Percentiles rank a stretch among this genome's conserved stretches.
Conservation (phyloP, 2,329 filamentous ascomycete species). For the Penicillium sp. region DNA sequence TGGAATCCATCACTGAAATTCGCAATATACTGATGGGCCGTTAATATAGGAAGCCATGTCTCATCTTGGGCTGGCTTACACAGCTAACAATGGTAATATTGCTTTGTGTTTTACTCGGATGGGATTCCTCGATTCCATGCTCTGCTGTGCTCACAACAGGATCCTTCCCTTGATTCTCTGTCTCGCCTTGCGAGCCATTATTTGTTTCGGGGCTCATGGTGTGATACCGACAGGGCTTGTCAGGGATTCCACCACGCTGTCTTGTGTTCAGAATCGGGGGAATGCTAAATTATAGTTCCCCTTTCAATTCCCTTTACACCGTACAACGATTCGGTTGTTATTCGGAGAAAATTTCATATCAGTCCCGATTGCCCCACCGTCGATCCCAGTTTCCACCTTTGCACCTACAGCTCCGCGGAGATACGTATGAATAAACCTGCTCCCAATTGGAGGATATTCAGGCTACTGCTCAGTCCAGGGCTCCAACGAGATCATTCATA, state of each 20-base stretch:
- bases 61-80: conserved; percentile 15
- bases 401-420: neutral
- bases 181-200: neutral
- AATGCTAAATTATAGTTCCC: neutral
- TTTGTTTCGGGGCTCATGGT: neutral
- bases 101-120: conserved; percentile 27
- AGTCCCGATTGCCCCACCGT: neutral
- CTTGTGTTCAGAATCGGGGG: neutral
- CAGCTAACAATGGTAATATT: conserved; percentile 32
- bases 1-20: conserved; percentile 37
- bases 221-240: too few species aligned
- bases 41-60: neutral
- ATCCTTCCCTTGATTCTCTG: conserved; percentile 11
- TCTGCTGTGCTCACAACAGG: conserved; percentile 1
- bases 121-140: conserved; percentile 10
- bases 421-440: neutral
- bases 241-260: neutral
- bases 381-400: neutral
- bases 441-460: too few species aligned
- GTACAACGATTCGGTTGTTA: neutral
- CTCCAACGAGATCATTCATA: too few species aligned
- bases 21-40: conserved; percentile 25
- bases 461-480: too few species aligned
- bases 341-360: neutral
- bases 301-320: neutral